phyloP scores from a whole-genome alignment of 768 basidiomycete species.

The Mycena maculata region DNA sequence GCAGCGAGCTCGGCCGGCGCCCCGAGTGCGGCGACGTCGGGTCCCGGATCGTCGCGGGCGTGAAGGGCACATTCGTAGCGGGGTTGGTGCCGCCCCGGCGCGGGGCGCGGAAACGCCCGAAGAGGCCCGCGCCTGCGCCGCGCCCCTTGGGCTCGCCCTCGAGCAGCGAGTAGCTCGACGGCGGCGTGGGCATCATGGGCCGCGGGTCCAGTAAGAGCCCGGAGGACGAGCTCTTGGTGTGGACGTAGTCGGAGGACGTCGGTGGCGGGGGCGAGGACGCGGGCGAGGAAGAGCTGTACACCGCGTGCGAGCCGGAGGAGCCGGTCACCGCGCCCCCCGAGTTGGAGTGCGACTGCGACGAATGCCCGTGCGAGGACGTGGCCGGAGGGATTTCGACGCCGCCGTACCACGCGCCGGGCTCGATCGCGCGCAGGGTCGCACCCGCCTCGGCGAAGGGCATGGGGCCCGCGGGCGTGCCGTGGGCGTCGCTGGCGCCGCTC shows the following conservation, averaged over 20 bases:
- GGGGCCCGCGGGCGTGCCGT: neutral
- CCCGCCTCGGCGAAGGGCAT: conserved; percentile 18
- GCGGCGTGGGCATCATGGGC: conserved; percentile 2
- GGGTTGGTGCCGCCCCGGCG: neutral
- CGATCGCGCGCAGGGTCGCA: conserved; percentile 5
- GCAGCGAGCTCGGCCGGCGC: conserved; percentile 16
- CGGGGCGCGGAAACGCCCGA: neutral
- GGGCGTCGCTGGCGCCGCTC: neutral
- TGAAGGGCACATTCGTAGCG: neutral
- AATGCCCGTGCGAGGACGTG: neutral
- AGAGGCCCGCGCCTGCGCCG: neutral
- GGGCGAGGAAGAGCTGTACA: neutral
- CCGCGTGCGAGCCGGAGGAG: neutral
- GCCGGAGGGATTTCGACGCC: neutral
- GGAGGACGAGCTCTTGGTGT: neutral
- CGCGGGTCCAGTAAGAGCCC: neutral
- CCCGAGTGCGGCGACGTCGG: neutral
- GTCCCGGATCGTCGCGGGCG: conserved; percentile 5
- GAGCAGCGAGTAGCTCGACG: conserved; percentile 13
- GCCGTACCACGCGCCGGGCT: conserved; percentile 8
- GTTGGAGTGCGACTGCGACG: conserved; percentile 3
- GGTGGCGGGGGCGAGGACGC: neutral
- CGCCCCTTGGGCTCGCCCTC: neutral
- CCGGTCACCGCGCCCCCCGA: neutral
- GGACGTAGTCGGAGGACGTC: neutral